Evolutionary conservation across 768 basidiomycete genomes (phyloP), one percentile per base, ranked within the genome.

Genomic region (Artomyces pyxidatus): DNA sequence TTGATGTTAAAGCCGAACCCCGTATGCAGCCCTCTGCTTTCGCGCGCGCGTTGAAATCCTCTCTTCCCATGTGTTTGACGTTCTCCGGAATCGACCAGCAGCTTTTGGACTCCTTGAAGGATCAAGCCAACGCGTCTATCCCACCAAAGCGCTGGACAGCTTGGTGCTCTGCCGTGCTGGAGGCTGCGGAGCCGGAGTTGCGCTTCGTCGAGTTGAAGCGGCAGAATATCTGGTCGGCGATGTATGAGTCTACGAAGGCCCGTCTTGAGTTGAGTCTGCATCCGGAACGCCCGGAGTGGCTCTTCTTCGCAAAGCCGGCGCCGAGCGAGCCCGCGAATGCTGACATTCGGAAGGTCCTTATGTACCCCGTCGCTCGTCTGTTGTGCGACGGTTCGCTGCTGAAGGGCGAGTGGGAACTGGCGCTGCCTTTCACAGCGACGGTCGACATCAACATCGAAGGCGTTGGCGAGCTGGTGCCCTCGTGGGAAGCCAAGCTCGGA

Each of bases 181-280:
- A 75, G 14, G 83, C 81, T 6, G 68, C 73, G 0, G 49, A 61
- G n/a, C 71, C 71, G 16, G 83, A 89, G 55, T 75, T 95, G 42
- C 82, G 85, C 35, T 97, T 94, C 62, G 78, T 84, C 14, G 85
- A 88, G 55, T 74, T 88, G 35, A 91, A 88, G 64, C 83, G 94
- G 26, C 91, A 94, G 63, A 84, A 88, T 52, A 78, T 84, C 27
- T 97, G 94, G 94, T 80, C 77, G 21, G 88, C 77, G 1, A 69
- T 82, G 17, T 96, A 87, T 65, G 79, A 81, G 56, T 87, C 88
- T 0, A 69, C 84, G 0, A 63, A 72, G 3, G 92, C 85, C 9
- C 69, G 65, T 2, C 75, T 94, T 38, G 88, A 94, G 59, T 74
- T 96, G 14, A 74, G 78, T 45, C 72, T 97, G 11, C 80, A 91